Conservation (phyloP, 805 yeast species). For the Ogataea parapolymorpha region DNA sequence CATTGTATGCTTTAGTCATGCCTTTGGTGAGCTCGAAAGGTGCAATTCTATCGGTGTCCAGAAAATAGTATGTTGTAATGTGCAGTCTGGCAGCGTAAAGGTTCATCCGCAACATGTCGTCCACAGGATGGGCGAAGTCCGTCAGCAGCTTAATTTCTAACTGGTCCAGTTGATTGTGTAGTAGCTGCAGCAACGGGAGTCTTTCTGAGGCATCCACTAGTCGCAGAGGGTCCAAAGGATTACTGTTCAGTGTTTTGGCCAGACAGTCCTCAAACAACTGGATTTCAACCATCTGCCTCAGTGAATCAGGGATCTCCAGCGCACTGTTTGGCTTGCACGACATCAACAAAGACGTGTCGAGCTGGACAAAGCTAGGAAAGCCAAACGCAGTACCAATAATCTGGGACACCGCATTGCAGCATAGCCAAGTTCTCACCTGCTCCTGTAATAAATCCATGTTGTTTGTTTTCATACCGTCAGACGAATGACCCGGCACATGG, state of each 20-base stretch:
- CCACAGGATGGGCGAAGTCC: constrained; percentile 43
- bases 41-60: constrained; percentile 54
- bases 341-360: constrained; percentile 65
- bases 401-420: constrained; percentile 87
- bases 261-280: constrained; percentile 85
- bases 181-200: constrained; percentile 66
- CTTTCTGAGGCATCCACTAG: constrained; percentile 66
- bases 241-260: constrained; percentile 70
- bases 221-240: constrained; percentile 63
- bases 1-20: constrained; percentile 71
- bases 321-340: constrained; percentile 47
- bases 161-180: constrained; percentile 71
- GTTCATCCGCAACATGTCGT: constrained; percentile 67
- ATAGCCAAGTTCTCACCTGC: constrained; percentile 88
- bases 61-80: constrained; percentile 73
- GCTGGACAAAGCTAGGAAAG: constrained; percentile 86
- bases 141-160: constrained; percentile 54
- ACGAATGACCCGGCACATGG: constrained; percentile 69
- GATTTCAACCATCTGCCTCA: constrained; percentile 76
- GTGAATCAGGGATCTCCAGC: constrained; percentile 48
- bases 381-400: constrained; percentile 90
- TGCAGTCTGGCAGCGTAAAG: constrained; percentile 77
- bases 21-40: constrained; percentile 67
- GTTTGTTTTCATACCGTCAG: constrained; percentile 44
- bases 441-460: constrained; percentile 58